Percentiles rank a stretch among this genome's conserved stretches.
Conservation (phyloP, 768 basidiomycete species). For the Fomitopsis serialis region DNA sequence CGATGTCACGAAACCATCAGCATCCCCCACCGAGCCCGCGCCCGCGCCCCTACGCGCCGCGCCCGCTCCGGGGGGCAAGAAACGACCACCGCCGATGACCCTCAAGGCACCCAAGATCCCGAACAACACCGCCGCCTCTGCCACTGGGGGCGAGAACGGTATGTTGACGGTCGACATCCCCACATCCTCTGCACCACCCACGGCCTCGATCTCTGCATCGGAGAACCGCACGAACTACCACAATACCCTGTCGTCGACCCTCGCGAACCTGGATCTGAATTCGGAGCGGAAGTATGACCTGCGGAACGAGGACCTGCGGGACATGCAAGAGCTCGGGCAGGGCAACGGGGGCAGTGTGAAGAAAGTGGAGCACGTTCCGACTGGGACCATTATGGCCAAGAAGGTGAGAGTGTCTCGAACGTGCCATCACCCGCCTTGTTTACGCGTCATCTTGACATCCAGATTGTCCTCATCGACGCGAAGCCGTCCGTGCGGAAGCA, state of each 20-base stretch:
- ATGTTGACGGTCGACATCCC: slow-evolving; percentile 44
- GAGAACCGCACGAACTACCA: slow-evolving; percentile 70
- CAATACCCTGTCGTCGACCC: slow-evolving; percentile 72
- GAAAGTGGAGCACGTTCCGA: slow-evolving; percentile 89
- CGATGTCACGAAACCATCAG: slow-evolving; percentile 43
- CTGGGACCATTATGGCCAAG: slow-evolving; percentile 94
- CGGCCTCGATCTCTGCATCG: slow-evolving; percentile 38
- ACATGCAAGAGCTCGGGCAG: slow-evolving; percentile 86
- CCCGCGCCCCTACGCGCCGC: slow-evolving; percentile 27
- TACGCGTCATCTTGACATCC: slow-evolving; percentile 2
- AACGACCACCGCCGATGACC: slow-evolving; percentile 78
- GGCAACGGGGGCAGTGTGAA: slow-evolving; percentile 98
- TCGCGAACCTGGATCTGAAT: slow-evolving; percentile 83
- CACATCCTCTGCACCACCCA: slow-evolving; percentile 48
- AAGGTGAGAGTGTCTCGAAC: slow-evolving; percentile 56
- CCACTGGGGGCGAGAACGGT: slow-evolving; percentile 34
- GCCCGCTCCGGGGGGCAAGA: slow-evolving; percentile 47
- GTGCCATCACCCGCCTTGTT: background rate
- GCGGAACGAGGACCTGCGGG: slow-evolving; percentile 84
- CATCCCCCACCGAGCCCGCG: slow-evolving; percentile 33
- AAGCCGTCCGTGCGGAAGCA: slow-evolving; percentile 96
- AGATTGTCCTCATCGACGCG: slow-evolving; percentile 96
- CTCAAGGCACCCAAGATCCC: slow-evolving; percentile 64
- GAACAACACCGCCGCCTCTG: slow-evolving; percentile 22
- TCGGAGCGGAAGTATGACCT: slow-evolving; percentile 83